Evolutionary conservation across 2,329 filamentous ascomycete species (phyloP).

Genomic region (Alternaria ventricosa): DNA sequence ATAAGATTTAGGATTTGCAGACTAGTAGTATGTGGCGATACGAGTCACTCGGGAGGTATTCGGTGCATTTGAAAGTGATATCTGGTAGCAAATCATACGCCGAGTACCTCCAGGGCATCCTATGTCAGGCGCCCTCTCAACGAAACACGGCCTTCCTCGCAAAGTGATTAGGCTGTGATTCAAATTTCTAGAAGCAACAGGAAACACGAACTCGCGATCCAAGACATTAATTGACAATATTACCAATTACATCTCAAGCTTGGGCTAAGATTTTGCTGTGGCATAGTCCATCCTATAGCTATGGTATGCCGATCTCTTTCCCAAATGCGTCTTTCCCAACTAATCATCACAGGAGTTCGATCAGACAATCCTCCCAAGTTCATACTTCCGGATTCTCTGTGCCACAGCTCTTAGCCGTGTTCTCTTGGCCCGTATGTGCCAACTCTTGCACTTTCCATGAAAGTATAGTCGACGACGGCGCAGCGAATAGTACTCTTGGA

Average conservation of each 20-base stretch:
- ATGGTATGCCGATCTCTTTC: background rate
- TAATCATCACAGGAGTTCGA: background rate
- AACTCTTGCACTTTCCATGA: background rate
- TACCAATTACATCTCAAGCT: no score
- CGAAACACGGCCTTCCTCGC: background rate
- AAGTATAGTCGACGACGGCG: background rate
- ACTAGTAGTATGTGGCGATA: background rate
- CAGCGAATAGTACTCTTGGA: background rate
- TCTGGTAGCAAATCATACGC: background rate
- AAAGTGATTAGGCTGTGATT: background rate
- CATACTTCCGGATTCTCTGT: rapidly evolving
- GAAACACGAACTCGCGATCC: background rate
- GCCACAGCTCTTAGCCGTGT: background rate
- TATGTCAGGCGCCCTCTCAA: background rate
- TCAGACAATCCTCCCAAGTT: background rate
- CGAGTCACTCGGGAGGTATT: background rate
- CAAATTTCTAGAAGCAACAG: background rate
- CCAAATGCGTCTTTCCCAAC: background rate
- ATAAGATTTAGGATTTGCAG: no score
- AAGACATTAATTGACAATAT: no score
- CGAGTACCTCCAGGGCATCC: background rate
- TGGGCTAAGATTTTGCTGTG: no score
- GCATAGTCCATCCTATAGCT: background rate
- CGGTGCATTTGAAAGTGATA: rapidly evolving
- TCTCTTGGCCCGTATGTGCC: background rate